These are phyloP conservation scores for Sergeia podlipaevii DNA, from an alignment of 208 protist genomes.

Conservation along the genomic window DNA sequence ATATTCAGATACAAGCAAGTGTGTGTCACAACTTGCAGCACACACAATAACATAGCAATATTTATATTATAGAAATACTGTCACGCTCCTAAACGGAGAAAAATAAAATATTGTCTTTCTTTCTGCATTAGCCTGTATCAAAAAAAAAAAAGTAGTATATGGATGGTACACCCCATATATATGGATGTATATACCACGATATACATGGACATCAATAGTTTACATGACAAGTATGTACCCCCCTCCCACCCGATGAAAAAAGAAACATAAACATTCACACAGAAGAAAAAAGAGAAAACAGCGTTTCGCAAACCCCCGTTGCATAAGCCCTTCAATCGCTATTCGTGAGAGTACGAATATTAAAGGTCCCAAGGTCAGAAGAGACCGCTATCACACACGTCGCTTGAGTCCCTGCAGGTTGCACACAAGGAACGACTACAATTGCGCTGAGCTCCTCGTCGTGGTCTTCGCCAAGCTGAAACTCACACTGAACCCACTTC, in stretches of 20 bases:
- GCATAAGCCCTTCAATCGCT: background rate
- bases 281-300: constrained; percentile 4
- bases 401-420: constrained; percentile 64
- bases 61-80: too few species aligned
- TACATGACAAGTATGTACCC: too few species aligned
- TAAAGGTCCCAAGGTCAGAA: constrained; percentile 21
- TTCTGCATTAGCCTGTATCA: too few species aligned
- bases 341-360: constrained; percentile 22
- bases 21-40: background rate
- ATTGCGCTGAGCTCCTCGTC: constrained; percentile 61
- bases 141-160: too few species aligned
- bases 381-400: constrained; percentile 49
- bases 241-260: background rate
- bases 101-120: too few species aligned
- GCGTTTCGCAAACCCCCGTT: background rate
- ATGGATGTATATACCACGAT: too few species aligned
- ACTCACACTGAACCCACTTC: constrained; percentile 51
- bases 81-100: too few species aligned
- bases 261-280: constrained; percentile 6
- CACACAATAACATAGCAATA: background rate
- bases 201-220: too few species aligned
- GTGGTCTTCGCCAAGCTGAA: constrained; percentile 26
- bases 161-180: too few species aligned
- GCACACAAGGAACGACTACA: constrained; percentile 74
- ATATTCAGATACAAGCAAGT: constrained; percentile 23